Evolutionary conservation across 176 grass and related monocot species (phyloP), one percentile per base, ranked within the genome.

Genomic region (Typha latifolia): DNA sequence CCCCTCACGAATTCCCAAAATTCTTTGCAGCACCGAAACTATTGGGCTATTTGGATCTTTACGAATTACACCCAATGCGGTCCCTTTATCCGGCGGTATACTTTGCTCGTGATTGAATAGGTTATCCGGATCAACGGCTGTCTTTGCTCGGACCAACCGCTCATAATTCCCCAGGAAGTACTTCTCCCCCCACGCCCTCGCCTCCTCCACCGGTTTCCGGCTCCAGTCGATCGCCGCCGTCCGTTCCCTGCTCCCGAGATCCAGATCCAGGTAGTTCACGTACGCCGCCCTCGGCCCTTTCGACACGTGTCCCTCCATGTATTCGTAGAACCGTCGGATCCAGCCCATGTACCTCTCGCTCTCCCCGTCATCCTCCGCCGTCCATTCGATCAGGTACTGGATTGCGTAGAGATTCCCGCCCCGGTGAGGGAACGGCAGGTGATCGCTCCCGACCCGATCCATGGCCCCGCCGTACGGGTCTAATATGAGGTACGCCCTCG

Each of bases 211-310:
- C 0, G 72, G 32, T 51, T n/a, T 14, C 4, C 0, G 4, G 2
- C 19, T 14, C 4, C 47, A 14, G 10, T 0, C 18, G 6, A 4
- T 56, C 3, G 12, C 43, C 1, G 3, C 12, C 0, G 66, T 73
- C 49, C 62, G 69, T 2, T 32, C n/a, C 62, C 74, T 87, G 10
- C 4, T 68, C 2, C 87, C 84, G 0, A 96, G 76, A 14, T 96
- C 87, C n/a, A 96, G 82, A 47, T 96, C 91, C 65, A 84, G 49
- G 68, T 96, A 96, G 81, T 96, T 96, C 11, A 96, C 69, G 62
- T 82, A 96, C 0, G 91, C 82, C 0, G 84, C 59, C 2, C 87
- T 61, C 3, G 91, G 91, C 1, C 50, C 71, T 2, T 76, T 79
- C 0, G 91, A 21, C 9, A 91, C 85, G 4, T 31, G 77, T 0